These are phyloP conservation scores for Trichomonascus vanleenenianus DNA, from an alignment of 805 yeast species.

Conservation along the genomic window DNA sequence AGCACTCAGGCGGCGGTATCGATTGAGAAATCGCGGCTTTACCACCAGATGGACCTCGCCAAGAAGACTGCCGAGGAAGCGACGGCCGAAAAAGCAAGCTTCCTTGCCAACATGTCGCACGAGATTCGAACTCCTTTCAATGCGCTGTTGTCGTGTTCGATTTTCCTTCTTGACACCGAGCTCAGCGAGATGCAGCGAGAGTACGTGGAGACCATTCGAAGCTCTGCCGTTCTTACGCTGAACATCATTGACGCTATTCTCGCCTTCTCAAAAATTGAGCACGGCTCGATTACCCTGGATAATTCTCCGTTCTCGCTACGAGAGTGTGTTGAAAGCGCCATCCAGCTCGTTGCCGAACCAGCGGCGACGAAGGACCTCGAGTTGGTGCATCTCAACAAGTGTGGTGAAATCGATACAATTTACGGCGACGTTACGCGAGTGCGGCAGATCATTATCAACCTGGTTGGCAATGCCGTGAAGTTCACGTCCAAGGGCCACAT, in stretches of 20 bases:
- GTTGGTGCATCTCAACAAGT: conserved; percentile 37
- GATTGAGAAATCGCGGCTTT: conserved; percentile 39
- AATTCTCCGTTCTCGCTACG: conserved; percentile 38
- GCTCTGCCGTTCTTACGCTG: conserved; percentile 44
- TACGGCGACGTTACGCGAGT: conserved; percentile 44
- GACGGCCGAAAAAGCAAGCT: conserved; percentile 47
- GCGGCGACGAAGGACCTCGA: conserved; percentile 38
- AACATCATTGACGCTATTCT: conserved; percentile 47
- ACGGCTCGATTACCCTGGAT: conserved; percentile 42
- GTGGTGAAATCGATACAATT: conserved; percentile 33
- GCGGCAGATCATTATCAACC: conserved; percentile 43
- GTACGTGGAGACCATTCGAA: conserved; percentile 45
- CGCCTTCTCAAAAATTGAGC: conserved; percentile 48
- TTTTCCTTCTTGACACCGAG: conserved; percentile 36
- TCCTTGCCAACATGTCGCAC: conserved; percentile 49
- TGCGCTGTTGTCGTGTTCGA: conserved; percentile 33
- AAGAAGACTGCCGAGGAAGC: conserved; percentile 41
- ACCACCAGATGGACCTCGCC: conserved; percentile 38
- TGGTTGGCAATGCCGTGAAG: conserved; percentile 48
- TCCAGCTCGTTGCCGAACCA: conserved; percentile 43
- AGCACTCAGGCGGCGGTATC: conserved; percentile 49
- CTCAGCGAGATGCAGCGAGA: conserved; percentile 38
- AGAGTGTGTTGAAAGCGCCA: conserved; percentile 40
- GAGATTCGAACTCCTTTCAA: conserved; percentile 52
- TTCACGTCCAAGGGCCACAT: conserved; percentile 41